These are phyloP conservation scores for Neurospora sp. DNA, from an alignment of 495 filamentous ascomycete species.

Conservation along the genomic window DNA sequence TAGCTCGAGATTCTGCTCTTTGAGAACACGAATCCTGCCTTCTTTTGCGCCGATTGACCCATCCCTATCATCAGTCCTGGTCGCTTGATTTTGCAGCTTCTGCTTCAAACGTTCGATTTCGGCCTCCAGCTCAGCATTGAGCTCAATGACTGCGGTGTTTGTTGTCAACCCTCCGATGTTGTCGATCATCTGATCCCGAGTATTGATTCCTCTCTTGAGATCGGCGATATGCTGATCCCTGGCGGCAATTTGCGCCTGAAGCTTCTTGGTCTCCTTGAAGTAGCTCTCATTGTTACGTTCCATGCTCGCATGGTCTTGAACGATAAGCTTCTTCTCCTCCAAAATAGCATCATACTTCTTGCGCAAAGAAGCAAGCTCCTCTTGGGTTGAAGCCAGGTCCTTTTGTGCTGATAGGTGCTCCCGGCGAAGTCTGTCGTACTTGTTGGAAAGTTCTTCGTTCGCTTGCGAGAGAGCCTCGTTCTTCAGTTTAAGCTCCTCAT, in stretches of 20 bases:
- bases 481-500: conserved; percentile 22
- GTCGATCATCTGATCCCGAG: conserved; percentile 23
- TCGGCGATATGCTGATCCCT: conserved; percentile 27
- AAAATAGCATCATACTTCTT: conserved; percentile 20
- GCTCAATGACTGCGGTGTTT: conserved; percentile 22
- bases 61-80: conserved; percentile 16
- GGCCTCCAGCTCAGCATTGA: conserved; percentile 26
- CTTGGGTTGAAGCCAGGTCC: conserved; percentile 23
- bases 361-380: conserved; percentile 25
- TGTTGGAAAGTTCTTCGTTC: conserved; percentile 17
- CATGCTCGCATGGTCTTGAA: conserved; percentile 33
- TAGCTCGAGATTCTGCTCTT: conserved; percentile 27
- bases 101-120: conserved; percentile 25
- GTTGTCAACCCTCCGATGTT: conserved; percentile 23
- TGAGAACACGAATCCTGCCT: conserved; percentile 18
- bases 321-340: conserved; percentile 29
- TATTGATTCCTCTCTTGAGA: conserved; percentile 24
- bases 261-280: conserved; percentile 35
- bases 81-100: conserved; percentile 17
- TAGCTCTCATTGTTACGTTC: conserved; percentile 37
- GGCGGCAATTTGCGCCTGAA: conserved; percentile 31
- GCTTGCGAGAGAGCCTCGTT: conserved; percentile 14
- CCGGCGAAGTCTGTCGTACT: conserved; percentile 29
- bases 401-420: conserved; percentile 26
- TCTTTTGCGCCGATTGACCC: conserved; percentile 17